Base-by-base conservation (phyloP, 192 early-diverging fungal species). In the Backusella liffmaniae region DNA sequence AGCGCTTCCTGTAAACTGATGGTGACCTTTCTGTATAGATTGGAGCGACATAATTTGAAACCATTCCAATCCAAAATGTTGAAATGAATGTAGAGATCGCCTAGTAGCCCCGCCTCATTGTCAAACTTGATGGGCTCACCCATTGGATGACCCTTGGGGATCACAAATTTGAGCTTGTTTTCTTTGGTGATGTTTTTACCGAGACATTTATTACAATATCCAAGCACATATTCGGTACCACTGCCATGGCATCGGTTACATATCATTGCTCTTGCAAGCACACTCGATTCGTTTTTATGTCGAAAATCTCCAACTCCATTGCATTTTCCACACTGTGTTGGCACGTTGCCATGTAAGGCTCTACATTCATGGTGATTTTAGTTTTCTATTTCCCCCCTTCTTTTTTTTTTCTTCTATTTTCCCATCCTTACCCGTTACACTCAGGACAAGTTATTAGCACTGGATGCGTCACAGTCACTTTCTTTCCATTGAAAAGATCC, bases 191-290 rank as follows among this genome's bases (percentile, higher is more conserved):
- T 62, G 0, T 29, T 62, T 29, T 29, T 9, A 12, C 56, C 23
- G 3, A 21, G 56, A 4, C 56, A 62, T 29, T 26, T 23, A 4
- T 10, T 23, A 29, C 56, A 62, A 4, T 23, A 62, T 0, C 23
- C 7, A 29, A 29, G 26, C 0, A 62, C 7, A 29, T 29, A n/a
- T 3, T 62, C 23, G 1, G 1, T 10, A 0, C 56, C 56, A 12
- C 10, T 10, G 1, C 56, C 56, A 12, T 12, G 2, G 10, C 56
- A 62, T 26, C 9, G 9, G 26, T 30, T 62, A 29, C 56, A 62
- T 12, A 1, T 8, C 0, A 10, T 29, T 10, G 4, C 1, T 8
- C 1, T 62, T 2, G n/a, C 12, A 1, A 0, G 0, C 0, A 9
- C 10, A 1, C 23, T 49, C 18, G 4, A 10, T 29, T 2, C 7